Evolutionary conservation across 1,139 yeast species (phyloP).

Genomic region (Sugiyamaella castrensis): DNA sequence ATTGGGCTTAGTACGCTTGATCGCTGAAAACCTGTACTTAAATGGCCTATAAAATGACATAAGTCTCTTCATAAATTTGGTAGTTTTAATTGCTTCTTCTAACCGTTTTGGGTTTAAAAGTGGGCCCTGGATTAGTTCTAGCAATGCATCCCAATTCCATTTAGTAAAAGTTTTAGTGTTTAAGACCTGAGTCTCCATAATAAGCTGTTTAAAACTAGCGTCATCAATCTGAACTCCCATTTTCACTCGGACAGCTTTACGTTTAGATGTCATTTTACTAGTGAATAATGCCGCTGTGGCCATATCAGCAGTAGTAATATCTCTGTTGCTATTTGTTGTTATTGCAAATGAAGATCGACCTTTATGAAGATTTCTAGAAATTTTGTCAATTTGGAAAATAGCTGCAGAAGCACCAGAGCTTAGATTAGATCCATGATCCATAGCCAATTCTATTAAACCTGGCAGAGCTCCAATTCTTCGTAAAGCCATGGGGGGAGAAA

Average conservation of each 20-base stretch:
- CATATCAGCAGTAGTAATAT: constrained; percentile 25
- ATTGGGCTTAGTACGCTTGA: constrained; percentile 50
- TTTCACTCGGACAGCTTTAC: constrained; percentile 42
- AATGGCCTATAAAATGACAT: constrained; percentile 89
- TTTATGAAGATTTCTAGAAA: constrained; percentile 44
- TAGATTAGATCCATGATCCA: constrained; percentile 17
- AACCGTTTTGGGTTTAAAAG: constrained; percentile 64
- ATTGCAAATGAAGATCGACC: constrained; percentile 12
- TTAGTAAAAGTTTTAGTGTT: constrained; percentile 73
- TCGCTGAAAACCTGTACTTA: constrained; percentile 75
- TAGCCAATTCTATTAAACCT: constrained; percentile 34
- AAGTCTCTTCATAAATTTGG: constrained; percentile 81
- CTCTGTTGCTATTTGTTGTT: background rate
- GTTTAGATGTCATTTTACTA: constrained; percentile 2
- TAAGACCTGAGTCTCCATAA: constrained; percentile 66
- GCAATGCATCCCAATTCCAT: constrained; percentile 84
- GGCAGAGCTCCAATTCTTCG: constrained; percentile 34
- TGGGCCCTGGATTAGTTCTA: constrained; percentile 76
- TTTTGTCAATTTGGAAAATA: constrained; percentile 47
- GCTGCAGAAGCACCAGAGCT: constrained; percentile 33
- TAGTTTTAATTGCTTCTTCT: constrained; percentile 73
- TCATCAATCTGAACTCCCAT: constrained; percentile 64
- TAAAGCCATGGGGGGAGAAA: constrained; percentile 47
- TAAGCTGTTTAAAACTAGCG: constrained; percentile 59
- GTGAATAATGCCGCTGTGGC: constrained; percentile 38